Evolutionary conservation across 2,329 filamentous ascomycete genomes (phyloP).

Genomic region (Nakataea oryzae): DNA sequence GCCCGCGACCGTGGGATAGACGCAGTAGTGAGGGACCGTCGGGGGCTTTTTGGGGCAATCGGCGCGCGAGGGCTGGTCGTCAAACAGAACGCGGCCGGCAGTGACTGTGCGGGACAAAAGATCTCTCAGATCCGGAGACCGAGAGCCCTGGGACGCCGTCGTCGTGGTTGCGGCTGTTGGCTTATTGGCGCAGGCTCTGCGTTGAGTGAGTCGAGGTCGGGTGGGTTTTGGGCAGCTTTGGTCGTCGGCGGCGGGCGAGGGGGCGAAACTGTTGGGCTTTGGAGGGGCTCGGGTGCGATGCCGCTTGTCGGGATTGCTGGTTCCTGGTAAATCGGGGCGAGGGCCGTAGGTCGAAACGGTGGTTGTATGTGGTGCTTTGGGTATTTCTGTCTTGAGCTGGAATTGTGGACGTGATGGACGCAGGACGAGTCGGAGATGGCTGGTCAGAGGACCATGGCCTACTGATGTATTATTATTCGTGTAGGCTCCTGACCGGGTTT

Average conservation of each 20-base stretch:
- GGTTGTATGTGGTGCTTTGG: too few species aligned
- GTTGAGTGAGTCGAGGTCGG: neutral
- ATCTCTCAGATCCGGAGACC: slow-evolving; percentile 3
- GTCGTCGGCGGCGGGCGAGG: neutral
- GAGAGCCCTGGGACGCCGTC: neutral
- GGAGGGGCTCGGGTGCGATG: neutral
- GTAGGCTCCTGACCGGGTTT: neutral
- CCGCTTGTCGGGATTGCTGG: neutral
- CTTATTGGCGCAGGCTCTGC: slow-evolving; percentile 3
- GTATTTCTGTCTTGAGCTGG: neutral
- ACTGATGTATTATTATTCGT: neutral
- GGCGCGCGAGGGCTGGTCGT: slow-evolving; percentile 15
- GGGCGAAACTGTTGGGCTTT: neutral
- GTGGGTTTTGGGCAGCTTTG: neutral
- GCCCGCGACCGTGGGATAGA: slow-evolving; percentile 10
- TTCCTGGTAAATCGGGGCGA: neutral
- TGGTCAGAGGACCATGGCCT: neutral
- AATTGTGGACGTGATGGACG: neutral
- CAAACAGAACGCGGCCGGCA: slow-evolving; percentile 28
- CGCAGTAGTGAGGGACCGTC: slow-evolving; percentile 16
- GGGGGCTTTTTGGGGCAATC: slow-evolving; percentile 16
- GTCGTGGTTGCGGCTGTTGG: neutral
- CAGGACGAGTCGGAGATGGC: neutral
- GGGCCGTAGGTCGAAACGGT: neutral
- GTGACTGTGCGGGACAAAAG: slow-evolving; percentile 18